These are phyloP conservation scores for Trichoderma harzianum DNA, from an alignment of 2,329 filamentous ascomycete species.

Conservation along the genomic window DNA sequence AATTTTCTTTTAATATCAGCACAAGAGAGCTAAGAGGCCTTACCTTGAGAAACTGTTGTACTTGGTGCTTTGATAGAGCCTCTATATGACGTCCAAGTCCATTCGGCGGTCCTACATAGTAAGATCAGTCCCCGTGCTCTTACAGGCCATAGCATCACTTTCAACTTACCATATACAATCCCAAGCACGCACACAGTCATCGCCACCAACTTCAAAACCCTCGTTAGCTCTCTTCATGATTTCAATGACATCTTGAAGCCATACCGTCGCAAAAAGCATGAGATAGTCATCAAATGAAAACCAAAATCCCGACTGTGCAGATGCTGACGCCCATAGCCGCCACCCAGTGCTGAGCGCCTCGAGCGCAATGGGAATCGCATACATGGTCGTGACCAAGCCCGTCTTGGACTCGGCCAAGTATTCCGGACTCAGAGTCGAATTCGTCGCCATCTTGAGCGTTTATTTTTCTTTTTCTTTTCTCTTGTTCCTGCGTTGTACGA, in stretches of 20 bases:
- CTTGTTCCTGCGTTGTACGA: not conserved
- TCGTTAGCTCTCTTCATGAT: not conserved
- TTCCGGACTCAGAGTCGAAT: constrained; percentile 13
- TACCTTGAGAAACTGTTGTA: constrained; percentile 10
- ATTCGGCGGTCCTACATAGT: constrained; percentile 5
- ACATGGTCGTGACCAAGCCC: constrained; percentile 13
- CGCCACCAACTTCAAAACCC: not conserved
- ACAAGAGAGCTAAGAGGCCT: not conserved
- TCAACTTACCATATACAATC: constrained; percentile 8
- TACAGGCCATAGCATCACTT: not conserved
- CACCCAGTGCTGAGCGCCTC: constrained; percentile 16
- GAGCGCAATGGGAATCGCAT: constrained; percentile 18
- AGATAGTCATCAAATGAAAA: constrained; percentile 20
- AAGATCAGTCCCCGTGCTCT: not conserved
- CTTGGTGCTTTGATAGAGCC: not conserved
- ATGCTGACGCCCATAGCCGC: constrained; percentile 10
- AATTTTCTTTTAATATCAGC: not conserved
- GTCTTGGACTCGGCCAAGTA: constrained; percentile 20
- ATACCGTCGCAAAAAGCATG: constrained; percentile 21
- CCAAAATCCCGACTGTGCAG: not conserved
- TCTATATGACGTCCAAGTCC: constrained; percentile 19
- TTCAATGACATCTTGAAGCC: not conserved
- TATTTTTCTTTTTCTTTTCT: not conserved
- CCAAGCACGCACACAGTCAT: constrained; percentile 11
- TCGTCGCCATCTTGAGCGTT: not conserved